Percentiles rank a stretch among this genome's conserved stretches.
Evolutionary conservation across 305 asterid species (phyloP).

Genomic region (Fraxinus greggii): DNA sequence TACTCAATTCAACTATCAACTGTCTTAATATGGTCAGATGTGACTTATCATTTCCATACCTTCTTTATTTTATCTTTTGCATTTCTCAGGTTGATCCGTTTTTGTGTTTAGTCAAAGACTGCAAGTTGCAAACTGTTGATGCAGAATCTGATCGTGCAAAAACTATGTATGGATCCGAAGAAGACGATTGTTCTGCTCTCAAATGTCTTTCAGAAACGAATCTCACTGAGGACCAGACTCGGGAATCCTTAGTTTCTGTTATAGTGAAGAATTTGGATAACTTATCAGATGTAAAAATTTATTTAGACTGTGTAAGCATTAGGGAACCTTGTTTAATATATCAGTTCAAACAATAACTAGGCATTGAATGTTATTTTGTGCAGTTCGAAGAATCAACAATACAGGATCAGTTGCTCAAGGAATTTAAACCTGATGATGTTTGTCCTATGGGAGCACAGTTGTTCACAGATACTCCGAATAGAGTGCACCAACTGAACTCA

Average conservation of each 20-base stretch:
- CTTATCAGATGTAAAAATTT: slow-evolving; percentile 48
- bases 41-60: slow-evolving; percentile 12
- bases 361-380: slow-evolving; percentile 17
- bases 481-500: slow-evolving; percentile 33
- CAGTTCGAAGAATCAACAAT: slow-evolving; percentile 57
- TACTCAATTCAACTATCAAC: background rate
- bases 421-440: slow-evolving; percentile 66
- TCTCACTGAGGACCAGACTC: slow-evolving; percentile 54
- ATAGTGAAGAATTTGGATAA: slow-evolving; percentile 59
- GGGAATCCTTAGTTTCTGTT: slow-evolving; percentile 60
- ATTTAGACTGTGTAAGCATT: background rate
- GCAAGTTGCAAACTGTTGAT: slow-evolving; percentile 65
- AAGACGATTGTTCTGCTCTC: slow-evolving; percentile 72
- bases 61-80: slow-evolving; percentile 13
- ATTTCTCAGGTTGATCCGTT: slow-evolving; percentile 83
- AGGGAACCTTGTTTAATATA: slow-evolving; percentile 2
- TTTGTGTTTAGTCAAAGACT: slow-evolving; percentile 74
- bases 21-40: background rate
- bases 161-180: slow-evolving; percentile 67
- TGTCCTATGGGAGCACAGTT: slow-evolving; percentile 60
- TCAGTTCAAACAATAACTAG: background rate
- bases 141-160: slow-evolving; percentile 39
- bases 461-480: slow-evolving; percentile 41
- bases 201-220: slow-evolving; percentile 65
- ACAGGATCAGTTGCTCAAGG: slow-evolving; percentile 63